A percentile compares a stretch with the other conserved stretches of the same genome.
phyloP scores from a whole-genome alignment of 495 filamentous ascomycete genomes.

The Daldinia decipiens region DNA sequence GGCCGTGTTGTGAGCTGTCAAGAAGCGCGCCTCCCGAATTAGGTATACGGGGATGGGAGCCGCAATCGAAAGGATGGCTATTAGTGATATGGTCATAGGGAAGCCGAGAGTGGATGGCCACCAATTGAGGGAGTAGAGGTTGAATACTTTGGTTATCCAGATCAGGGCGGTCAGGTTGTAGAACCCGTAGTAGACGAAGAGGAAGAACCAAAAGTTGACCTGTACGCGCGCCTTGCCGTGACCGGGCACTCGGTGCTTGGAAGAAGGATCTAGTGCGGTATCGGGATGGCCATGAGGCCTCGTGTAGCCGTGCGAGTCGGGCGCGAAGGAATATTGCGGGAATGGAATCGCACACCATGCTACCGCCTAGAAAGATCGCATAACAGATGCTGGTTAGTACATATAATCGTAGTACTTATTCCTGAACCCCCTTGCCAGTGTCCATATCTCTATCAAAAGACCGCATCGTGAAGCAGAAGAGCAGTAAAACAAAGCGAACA shows the following conservation, averaged over 20 bases:
- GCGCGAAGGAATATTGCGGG: constrained; percentile 64
- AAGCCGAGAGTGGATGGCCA: constrained; percentile 70
- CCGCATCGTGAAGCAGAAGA: background rate
- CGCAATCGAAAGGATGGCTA: constrained; percentile 63
- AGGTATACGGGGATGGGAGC: constrained; percentile 67
- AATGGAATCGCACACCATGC: constrained; percentile 71
- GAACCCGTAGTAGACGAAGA: constrained; percentile 71
- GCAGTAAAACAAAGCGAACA: background rate
- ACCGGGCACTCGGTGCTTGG: constrained; percentile 59
- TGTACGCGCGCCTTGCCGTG: constrained; percentile 68
- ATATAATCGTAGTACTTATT: background rate
- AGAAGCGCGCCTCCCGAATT: constrained; percentile 56
- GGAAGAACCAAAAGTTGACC: constrained; percentile 75
- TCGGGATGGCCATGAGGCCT: constrained; percentile 46
- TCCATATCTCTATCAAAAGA: background rate
- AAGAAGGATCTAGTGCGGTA: constrained; percentile 30
- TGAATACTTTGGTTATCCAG: constrained; percentile 76
- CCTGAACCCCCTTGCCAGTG: background rate
- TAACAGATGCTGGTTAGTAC: constrained; percentile 26
- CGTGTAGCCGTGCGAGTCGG: constrained; percentile 44
- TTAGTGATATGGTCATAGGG: constrained; percentile 64
- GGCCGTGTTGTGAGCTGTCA: constrained; percentile 67
- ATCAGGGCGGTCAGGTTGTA: constrained; percentile 71
- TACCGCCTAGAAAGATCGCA: constrained; percentile 57
- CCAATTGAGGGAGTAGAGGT: constrained; percentile 73